phyloP scores from a whole-genome alignment of 2,329 filamentous ascomycete genomes.

The Aspergillus sp. region DNA sequence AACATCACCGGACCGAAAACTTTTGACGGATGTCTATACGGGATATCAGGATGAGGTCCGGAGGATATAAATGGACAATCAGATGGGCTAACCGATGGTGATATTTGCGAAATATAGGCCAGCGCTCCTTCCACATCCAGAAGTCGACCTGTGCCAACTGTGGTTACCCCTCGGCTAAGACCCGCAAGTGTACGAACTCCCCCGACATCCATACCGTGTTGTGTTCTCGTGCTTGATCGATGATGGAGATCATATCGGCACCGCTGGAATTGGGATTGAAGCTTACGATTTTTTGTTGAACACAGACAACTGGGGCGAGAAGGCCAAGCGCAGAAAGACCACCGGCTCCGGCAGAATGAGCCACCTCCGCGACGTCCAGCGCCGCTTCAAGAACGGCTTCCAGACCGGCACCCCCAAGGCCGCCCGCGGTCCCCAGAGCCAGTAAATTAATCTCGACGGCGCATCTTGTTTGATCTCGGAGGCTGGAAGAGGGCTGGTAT shows the following conservation, averaged over 20 bases:
- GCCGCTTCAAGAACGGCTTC: constrained; percentile 98
- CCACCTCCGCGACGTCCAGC: constrained; percentile 87
- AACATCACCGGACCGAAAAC: constrained; percentile 9
- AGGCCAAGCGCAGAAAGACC: constrained; percentile 99
- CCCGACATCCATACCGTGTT: constrained; percentile 3
- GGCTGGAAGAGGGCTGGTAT: constrained; percentile 40
- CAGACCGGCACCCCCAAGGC: constrained; percentile 84
- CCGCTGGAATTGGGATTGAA: constrained; percentile 11
- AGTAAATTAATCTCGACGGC: constrained; percentile 41
- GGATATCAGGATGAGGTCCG: constrained; percentile 8
- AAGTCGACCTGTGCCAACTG: constrained; percentile 97
- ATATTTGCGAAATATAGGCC: constrained; percentile 58
- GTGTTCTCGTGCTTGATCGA: constrained; percentile 14
- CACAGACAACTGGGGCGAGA: constrained; percentile 98
- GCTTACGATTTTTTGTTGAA: constrained; percentile 29
- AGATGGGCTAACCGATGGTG: constrained; percentile 35
- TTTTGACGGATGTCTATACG: constrained; percentile 16
- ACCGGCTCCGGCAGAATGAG: constrained; percentile 95
- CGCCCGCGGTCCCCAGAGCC: constrained; percentile 64
- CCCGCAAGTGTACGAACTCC: constrained; percentile 84
- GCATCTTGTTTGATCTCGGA: constrained; percentile 35
- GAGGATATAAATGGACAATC: constrained; percentile 10
- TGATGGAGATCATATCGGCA: constrained; percentile 8
- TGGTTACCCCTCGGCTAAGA: constrained; percentile 97
- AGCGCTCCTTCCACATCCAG: constrained; percentile 98